phyloP scores from a whole-genome alignment of 805 yeast species.

The Tanozyma kutaoensis region DNA sequence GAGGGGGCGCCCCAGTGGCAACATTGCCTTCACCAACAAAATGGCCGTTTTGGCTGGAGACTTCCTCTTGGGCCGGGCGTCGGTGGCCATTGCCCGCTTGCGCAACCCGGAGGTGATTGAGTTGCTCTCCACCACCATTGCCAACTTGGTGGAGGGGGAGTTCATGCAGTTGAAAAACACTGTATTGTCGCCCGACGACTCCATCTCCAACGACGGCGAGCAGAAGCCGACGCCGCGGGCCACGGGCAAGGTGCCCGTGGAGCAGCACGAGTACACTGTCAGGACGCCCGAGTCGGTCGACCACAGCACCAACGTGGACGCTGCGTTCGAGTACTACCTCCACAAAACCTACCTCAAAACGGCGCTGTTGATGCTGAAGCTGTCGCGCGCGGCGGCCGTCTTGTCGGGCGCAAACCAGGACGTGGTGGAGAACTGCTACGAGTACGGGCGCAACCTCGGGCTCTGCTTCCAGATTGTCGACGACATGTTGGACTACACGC shows the following conservation, averaged over 20 bases:
- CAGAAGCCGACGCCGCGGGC: conserved; percentile 35
- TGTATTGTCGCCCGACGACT: conserved; percentile 39
- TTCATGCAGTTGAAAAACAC: conserved; percentile 97
- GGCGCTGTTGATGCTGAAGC: conserved; percentile 87
- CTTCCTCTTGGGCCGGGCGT: conserved; percentile 87
- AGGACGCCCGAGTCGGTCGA: conserved; percentile 26
- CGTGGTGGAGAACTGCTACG: conserved; percentile 70
- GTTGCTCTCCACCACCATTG: conserved; percentile 88
- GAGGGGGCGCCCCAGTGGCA: conserved; percentile 84
- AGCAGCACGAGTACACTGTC: conserved; percentile 45
- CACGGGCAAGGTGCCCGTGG: conserved; percentile 50
- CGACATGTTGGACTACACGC: conserved; percentile 89
- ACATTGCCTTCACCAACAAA: conserved; percentile 87
- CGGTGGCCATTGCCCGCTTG: conserved; percentile 85
- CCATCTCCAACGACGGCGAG: conserved; percentile 36
- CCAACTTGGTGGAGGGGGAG: conserved; percentile 95
- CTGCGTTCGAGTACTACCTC: conserved; percentile 89
- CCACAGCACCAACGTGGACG: conserved; percentile 55
- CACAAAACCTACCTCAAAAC: conserved; percentile 95
- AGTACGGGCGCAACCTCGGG: conserved; percentile 87
- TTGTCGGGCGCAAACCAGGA: conserved; percentile 69
- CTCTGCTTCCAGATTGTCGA: conserved; percentile 93
- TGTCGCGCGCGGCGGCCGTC: conserved; percentile 87
- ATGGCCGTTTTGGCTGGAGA: conserved; percentile 98
- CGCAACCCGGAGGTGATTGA: conserved; percentile 97